Evolutionary conservation across 768 basidiomycete species (phyloP).

Genomic region (Collybiopsis confluens): DNA sequence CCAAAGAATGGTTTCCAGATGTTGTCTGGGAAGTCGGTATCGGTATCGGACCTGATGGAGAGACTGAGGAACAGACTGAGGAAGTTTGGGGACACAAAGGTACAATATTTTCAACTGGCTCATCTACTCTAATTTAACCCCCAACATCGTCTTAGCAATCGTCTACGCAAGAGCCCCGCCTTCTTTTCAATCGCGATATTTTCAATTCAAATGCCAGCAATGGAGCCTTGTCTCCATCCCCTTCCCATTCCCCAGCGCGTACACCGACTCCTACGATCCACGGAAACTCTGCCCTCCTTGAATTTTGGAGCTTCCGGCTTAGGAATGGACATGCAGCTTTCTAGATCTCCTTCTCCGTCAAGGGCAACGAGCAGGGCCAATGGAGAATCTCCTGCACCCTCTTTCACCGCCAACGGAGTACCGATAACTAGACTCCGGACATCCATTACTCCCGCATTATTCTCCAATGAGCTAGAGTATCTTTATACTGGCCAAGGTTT

Average conservation of each 20-base stretch:
- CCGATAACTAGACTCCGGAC: conserved; percentile 62
- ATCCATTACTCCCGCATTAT: conserved; percentile 71
- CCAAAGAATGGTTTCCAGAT: conserved; percentile 94
- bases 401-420: conserved; percentile 33
- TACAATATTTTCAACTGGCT: conserved; percentile 21
- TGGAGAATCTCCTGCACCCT: conserved; percentile 39
- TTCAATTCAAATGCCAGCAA: conserved; percentile 36
- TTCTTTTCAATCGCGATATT: conserved; percentile 86
- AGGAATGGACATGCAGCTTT: conserved; percentile 30
- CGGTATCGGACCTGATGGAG: conserved; percentile 26
- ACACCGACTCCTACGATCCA: conserved; percentile 36
- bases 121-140: neutral
- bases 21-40: conserved; percentile 76
- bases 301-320: conserved; percentile 20
- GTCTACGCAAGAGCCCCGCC: conserved; percentile 94
- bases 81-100: conserved; percentile 96
- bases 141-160: conserved; percentile 52
- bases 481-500: conserved; percentile 91
- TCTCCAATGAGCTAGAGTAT: conserved; percentile 88
- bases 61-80: conserved; percentile 42
- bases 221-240: conserved; percentile 47
- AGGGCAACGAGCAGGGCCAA: too few relatives aligned
- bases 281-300: conserved; percentile 61
- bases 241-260: conserved; percentile 42
- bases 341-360: conserved; percentile 42